A percentile compares a stretch with the other conserved stretches of the same genome.
Evolutionary conservation across 208 protist species (phyloP).

Genomic region (Crithidia fasciculata): DNA sequence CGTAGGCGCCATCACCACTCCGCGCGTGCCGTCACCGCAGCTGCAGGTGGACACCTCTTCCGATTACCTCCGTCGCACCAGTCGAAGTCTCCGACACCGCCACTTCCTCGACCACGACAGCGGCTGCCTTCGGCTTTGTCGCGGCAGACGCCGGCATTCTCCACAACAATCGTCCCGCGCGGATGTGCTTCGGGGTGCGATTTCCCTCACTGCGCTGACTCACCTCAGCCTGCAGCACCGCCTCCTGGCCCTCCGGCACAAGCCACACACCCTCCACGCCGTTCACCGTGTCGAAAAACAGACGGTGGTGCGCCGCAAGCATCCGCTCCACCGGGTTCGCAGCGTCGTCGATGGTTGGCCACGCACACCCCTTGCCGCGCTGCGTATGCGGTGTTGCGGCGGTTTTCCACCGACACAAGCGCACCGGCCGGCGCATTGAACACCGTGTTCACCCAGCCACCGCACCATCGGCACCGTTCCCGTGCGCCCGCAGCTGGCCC

Average conservation of each 20-base stretch:
- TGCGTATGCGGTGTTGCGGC: slow-evolving; percentile 58
- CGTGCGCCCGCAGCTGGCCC: slow-evolving; percentile 77
- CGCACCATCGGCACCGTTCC: slow-evolving; percentile 76
- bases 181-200: slow-evolving; percentile 68
- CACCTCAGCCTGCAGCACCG: slow-evolving; percentile 39
- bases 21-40: neutral
- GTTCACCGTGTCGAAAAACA: slow-evolving; percentile 64
- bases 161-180: slow-evolving; percentile 66
- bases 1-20: neutral
- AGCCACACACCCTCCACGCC: slow-evolving; percentile 76
- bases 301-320: slow-evolving; percentile 62
- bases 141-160: slow-evolving; percentile 34
- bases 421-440: slow-evolving; percentile 43
- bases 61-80: too few species aligned
- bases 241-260: slow-evolving; percentile 28
- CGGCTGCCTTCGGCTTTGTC: neutral
- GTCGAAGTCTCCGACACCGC: neutral
- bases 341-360: slow-evolving; percentile 55
- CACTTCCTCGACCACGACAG: neutral
- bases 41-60: neutral
- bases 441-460: slow-evolving; percentile 69
- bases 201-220: slow-evolving; percentile 18
- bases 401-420: slow-evolving; percentile 72
- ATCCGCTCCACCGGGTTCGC: slow-evolving; percentile 41
- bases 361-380: slow-evolving; percentile 79